A percentile compares a stretch with the other conserved stretches of the same genome.
phyloP scores from a whole-genome alignment of 306 rosid genomes.

The Gastrolobium bilobum region DNA sequence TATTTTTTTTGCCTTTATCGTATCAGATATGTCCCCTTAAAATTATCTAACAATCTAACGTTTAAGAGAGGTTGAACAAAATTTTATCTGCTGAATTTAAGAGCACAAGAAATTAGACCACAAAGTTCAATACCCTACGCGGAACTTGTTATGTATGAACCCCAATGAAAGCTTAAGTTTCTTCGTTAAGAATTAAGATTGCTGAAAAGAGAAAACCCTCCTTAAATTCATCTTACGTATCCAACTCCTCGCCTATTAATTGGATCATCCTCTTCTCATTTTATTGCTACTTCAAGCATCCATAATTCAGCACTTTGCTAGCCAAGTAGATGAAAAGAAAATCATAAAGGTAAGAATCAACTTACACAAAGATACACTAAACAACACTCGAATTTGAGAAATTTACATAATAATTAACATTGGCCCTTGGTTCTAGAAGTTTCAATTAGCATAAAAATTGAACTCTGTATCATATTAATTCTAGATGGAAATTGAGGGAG shows the following conservation, averaged over 20 bases:
- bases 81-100: conserved; percentile 6
- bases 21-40: neutral
- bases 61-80: neutral
- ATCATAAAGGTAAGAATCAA: conserved; percentile 17
- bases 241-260: neutral
- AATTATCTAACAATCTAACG: neutral
- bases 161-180: neutral
- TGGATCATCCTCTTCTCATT: neutral
- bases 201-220: neutral
- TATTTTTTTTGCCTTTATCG: too few relatives aligned
- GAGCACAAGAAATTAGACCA: neutral
- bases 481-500: neutral
- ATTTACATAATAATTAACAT: neutral
- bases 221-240: neutral
- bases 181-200: neutral
- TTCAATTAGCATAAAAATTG: too few relatives aligned
- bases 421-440: neutral
- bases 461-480: neutral
- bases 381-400: neutral
- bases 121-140: neutral
- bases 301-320: neutral
- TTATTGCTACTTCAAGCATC: neutral
- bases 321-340: neutral
- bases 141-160: neutral
- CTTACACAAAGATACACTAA: neutral